Conservation (phyloP, 148 eudicot species). For the Rhododendron ovatum region DNA sequence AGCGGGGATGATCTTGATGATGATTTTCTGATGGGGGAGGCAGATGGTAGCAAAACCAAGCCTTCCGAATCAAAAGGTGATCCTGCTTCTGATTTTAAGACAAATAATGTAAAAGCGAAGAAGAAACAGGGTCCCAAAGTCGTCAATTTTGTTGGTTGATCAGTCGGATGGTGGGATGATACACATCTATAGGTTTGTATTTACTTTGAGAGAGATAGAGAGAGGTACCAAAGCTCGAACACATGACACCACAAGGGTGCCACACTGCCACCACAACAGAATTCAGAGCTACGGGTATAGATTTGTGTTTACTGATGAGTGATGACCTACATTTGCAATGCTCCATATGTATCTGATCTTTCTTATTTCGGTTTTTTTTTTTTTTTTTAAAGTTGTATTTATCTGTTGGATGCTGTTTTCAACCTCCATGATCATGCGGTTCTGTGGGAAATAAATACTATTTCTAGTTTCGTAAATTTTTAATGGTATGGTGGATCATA, state of each 20-base stretch:
- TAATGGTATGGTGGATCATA: no score
- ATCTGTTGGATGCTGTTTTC: neutral
- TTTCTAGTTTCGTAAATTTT: no score
- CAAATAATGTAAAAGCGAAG: constrained; percentile 39
- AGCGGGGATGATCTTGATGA: constrained; percentile 98
- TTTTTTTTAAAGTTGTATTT: neutral
- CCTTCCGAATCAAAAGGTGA: constrained; percentile 14
- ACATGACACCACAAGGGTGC: neutral
- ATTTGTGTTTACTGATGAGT: neutral
- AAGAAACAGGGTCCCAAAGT: constrained; percentile 79
- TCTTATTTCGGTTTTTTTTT: neutral
- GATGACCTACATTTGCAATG: neutral
- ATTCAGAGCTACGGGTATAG: neutral
- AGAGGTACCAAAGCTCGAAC: neutral
- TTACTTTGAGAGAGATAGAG: neutral
- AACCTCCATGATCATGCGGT: neutral
- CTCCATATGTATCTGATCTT: constrained; percentile 4
- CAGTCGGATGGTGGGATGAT: neutral
- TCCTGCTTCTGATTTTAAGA: constrained; percentile 15
- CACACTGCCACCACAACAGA: neutral
- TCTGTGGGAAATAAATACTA: neutral
- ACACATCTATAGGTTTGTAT: neutral
- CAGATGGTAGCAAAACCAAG: constrained; percentile 17
- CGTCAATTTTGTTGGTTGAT: constrained; percentile 72
- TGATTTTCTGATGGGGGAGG: constrained; percentile 49